phyloP scores from a whole-genome alignment of 106 monocot genomes.

The Xerophyta viscosa region DNA sequence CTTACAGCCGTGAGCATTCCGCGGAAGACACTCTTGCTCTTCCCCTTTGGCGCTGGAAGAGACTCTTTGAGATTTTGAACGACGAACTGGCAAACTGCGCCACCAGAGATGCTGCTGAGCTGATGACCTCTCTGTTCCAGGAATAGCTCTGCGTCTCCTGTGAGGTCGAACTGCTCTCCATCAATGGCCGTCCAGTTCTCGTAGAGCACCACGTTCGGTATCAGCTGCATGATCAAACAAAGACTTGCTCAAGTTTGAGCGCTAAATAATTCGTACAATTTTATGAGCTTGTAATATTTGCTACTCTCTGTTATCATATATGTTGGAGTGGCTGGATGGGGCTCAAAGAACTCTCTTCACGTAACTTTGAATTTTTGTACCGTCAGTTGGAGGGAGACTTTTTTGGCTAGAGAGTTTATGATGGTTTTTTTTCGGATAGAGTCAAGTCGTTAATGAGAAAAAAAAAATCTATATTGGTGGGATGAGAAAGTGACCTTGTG shows the following conservation, averaged over 20 bases:
- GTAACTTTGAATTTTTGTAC: too few species aligned
- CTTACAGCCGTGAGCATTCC: slow-evolving; percentile 90
- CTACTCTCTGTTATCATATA: too few species aligned
- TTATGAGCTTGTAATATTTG: too few species aligned
- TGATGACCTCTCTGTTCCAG: slow-evolving; percentile 58
- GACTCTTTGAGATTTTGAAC: slow-evolving; percentile 55
- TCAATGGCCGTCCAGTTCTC: slow-evolving; percentile 72
- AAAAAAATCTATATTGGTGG: too few species aligned
- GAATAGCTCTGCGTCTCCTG: slow-evolving; percentile 26
- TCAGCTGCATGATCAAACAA: slow-evolving; percentile 36
- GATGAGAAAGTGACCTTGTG: slow-evolving; percentile 35
- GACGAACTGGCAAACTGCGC: slow-evolving; percentile 67
- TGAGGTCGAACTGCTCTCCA: slow-evolving; percentile 59
- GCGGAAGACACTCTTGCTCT: slow-evolving; percentile 14
- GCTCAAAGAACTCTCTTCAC: too few species aligned
- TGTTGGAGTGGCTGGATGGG: too few species aligned
- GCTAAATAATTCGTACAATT: too few species aligned
- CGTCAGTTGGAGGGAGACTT: too few species aligned
- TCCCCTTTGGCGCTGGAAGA: background rate
- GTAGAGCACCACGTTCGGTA: slow-evolving; percentile 66
- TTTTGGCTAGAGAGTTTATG: too few species aligned
- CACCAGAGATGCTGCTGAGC: slow-evolving; percentile 16
- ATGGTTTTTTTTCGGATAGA: too few species aligned
- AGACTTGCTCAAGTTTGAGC: too few species aligned
- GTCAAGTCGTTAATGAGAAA: too few species aligned